Percentiles rank a stretch among this genome's conserved stretches.
Conservation (phyloP, 129 eudicot genomes). For the Chrysanthemum lavandulifolium region DNA sequence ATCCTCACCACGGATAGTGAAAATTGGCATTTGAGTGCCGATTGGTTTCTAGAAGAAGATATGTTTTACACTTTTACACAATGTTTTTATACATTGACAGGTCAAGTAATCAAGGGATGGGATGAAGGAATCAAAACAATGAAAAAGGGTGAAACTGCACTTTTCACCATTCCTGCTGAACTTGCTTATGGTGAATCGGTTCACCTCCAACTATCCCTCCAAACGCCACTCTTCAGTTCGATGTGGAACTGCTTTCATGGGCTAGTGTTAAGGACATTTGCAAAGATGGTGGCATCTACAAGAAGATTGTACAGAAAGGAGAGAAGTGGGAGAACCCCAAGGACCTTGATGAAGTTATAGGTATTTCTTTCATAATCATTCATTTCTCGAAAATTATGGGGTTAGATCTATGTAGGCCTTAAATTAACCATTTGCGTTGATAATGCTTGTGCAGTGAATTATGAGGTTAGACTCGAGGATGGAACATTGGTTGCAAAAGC, state of each 20-base stretch:
- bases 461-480: conserved; percentile 79
- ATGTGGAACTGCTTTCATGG: conserved; percentile 91
- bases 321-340: conserved; percentile 98
- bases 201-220: conserved; percentile 97
- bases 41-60: not conserved
- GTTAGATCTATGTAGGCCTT: not conserved
- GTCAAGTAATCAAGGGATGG: conserved; percentile 99
- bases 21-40: not conserved
- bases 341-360: conserved; percentile 92
- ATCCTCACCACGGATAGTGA: too few species aligned
- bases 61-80: not conserved
- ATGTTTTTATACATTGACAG: conserved; percentile 30
- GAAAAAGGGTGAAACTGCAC: conserved; percentile 96
- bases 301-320: conserved; percentile 76
- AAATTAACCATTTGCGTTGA: not conserved
- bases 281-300: conserved; percentile 95
- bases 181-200: conserved; percentile 91
- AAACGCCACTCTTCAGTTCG: conserved; percentile 82
- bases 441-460: conserved; percentile 58
- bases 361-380: conserved; percentile 31
- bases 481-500: conserved; percentile 69
- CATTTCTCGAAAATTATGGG: not conserved
- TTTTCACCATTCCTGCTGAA: conserved; percentile 90
- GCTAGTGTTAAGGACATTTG: conserved; percentile 82
- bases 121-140: conserved; percentile 91